phyloP scores from a whole-genome alignment of 2,329 filamentous ascomycete species.

The Epichloe baconii region DNA sequence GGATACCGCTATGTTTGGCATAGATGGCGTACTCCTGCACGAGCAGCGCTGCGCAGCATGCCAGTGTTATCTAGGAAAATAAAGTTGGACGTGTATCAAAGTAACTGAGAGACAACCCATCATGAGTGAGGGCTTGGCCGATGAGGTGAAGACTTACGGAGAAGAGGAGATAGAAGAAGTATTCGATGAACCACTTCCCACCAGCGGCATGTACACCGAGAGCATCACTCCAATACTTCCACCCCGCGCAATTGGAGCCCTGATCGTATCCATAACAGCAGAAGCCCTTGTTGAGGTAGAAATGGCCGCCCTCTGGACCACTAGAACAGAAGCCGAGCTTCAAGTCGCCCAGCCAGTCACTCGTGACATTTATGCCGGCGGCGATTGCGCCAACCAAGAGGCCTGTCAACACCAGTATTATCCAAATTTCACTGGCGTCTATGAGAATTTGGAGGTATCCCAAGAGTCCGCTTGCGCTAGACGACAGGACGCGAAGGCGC shows the following conservation, averaged over 20 bases:
- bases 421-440: slow-evolving; percentile 85
- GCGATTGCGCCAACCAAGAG: slow-evolving; percentile 73
- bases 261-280: slow-evolving; percentile 90
- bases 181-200: slow-evolving; percentile 73
- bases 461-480: slow-evolving; percentile 54
- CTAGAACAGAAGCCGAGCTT: slow-evolving; percentile 83
- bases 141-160: slow-evolving; percentile 44
- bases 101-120: neutral
- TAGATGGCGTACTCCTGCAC: slow-evolving; percentile 77
- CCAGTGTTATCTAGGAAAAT: slow-evolving; percentile 54
- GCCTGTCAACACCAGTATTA: slow-evolving; percentile 75
- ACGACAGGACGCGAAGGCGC: slow-evolving; percentile 62
- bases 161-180: slow-evolving; percentile 73
- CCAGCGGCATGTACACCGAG: slow-evolving; percentile 51
- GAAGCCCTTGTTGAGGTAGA: slow-evolving; percentile 83
- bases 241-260: slow-evolving; percentile 68
- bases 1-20: slow-evolving; percentile 90
- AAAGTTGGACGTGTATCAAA: neutral
- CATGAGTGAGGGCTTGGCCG: neutral
- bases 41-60: slow-evolving; percentile 61
- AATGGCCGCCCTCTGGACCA: slow-evolving; percentile 61
- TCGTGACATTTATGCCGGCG: slow-evolving; percentile 77
- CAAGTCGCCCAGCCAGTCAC: slow-evolving; percentile 85
- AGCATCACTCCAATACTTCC: slow-evolving; percentile 73
- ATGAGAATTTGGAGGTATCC: slow-evolving; percentile 61